Conservation (phyloP, 176 grass and related monocot species). For the Luzula sylvatica region DNA sequence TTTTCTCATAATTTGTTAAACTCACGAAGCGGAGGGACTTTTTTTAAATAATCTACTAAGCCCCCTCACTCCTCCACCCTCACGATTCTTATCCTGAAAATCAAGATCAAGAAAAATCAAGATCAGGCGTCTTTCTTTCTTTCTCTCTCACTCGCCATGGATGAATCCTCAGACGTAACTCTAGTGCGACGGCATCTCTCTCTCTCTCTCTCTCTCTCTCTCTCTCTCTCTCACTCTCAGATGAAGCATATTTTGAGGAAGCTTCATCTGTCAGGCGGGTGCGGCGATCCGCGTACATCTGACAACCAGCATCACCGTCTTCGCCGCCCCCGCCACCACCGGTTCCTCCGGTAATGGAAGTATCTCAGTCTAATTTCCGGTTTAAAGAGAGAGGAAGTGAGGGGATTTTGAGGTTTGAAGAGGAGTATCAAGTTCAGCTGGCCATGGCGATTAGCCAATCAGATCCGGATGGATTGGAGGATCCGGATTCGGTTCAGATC, state of each 20-base stretch:
- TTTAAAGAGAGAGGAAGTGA: slow-evolving; percentile 26
- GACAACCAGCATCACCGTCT: slow-evolving; percentile 22
- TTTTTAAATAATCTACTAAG: too few species aligned
- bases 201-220: too few species aligned
- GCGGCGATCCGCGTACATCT: slow-evolving; percentile 17
- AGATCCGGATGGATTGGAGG: slow-evolving; percentile 71
- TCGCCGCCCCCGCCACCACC: slow-evolving; percentile 3
- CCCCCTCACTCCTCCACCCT: too few species aligned
- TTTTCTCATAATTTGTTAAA: too few species aligned
- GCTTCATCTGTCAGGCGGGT: slow-evolving; percentile 68
- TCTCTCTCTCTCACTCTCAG: too few species aligned
- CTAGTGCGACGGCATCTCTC: too few species aligned
- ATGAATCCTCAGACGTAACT: too few species aligned
- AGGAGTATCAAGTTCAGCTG: slow-evolving; percentile 88
- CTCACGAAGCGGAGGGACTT: too few species aligned
- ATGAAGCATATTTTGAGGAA: slow-evolving; percentile 97
- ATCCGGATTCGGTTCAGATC: slow-evolving; percentile 93
- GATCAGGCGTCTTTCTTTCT: too few species aligned
- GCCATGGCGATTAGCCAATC: slow-evolving; percentile 80
- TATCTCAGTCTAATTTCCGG: not conserved
- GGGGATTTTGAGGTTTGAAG: slow-evolving; percentile 44
- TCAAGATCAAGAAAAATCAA: too few species aligned
- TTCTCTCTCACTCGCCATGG: too few species aligned
- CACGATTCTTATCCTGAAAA: too few species aligned
- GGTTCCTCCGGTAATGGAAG: not conserved